Base-by-base conservation (phyloP, 768 basidiomycete genomes). In the Chalciporus sphaerocephalus region DNA sequence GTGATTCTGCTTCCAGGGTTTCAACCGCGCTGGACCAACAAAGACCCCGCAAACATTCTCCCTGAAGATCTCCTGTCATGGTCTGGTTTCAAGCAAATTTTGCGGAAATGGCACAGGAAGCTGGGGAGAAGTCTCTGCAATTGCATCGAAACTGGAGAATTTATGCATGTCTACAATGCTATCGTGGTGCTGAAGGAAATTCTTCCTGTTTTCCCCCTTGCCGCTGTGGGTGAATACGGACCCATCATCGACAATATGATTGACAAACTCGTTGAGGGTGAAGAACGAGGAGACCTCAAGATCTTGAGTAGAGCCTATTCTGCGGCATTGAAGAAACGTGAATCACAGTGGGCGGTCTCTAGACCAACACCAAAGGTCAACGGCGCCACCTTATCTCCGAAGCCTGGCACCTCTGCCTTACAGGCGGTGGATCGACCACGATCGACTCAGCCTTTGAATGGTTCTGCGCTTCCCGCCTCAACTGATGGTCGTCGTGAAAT, bases 141-240 rank as follows among this genome's bases (percentile, higher is more conserved):
- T 24, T 92, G 87, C 60, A 85, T 97, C 50, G 78, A 84, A 57
- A 86, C 92, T 2, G 80, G 79, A 40, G 94, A 94, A 58, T 98
- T 94, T 64, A 95, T 97, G 88, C 92, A 92, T 57, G 89, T 97
- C 43, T 94, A 95, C 66, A 99, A 99, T 60, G 79, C 91, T n/a
- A 88, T 98, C 65, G 80, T 94, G 30, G 84, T 99, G 22, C 74
- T 96, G 52, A 91, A 93, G 59, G 91, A 96, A 63, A 80, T 97
- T 17, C 75, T 93, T 23, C 85, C 89, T 1, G 85, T 90, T 40
- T 96, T 96, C 68, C 95, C 95, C 21, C 60, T 87, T 9, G 77
- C 81, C 15, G 68, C 79, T 10, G 78, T 84, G 25, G 68, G 69
- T 35, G 76, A 74, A 43, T 70, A 73, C 21, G 88, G 85, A 11